Percentiles rank a stretch among this genome's conserved stretches.
These are phyloP conservation scores for Stachybotrys chartarum DNA, from an alignment of 2,329 filamentous ascomycete genomes.

Conservation along the genomic window DNA sequence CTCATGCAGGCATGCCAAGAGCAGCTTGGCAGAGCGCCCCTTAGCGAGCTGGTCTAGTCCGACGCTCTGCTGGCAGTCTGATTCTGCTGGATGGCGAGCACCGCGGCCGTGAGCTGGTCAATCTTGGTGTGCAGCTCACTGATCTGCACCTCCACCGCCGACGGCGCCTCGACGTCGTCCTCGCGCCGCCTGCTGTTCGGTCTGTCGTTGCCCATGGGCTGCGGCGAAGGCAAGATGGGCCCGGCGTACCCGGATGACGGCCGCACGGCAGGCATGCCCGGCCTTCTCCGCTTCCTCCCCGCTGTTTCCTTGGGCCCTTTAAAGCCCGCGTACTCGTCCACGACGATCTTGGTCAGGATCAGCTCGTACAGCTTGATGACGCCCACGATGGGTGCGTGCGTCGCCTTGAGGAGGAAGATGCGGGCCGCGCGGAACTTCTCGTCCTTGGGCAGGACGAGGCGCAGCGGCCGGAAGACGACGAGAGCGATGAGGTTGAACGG, in stretches of 20 bases:
- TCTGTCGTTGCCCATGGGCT: conserved; percentile 9
- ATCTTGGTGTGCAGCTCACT: conserved; percentile 50
- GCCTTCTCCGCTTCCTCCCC: conserved; percentile 10
- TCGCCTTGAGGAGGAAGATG: conserved; percentile 55
- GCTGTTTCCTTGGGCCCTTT: conserved; percentile 33
- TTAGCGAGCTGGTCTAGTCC: background rate
- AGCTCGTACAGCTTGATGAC: conserved; percentile 62
- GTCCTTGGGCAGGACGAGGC: conserved; percentile 59
- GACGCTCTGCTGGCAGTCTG: conserved; percentile 5
- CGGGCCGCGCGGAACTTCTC: conserved; percentile 54
- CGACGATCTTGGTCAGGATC: conserved; percentile 28
- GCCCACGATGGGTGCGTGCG: conserved; percentile 62
- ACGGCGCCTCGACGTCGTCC: conserved; percentile 31
- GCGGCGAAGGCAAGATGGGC: conserved; percentile 4
- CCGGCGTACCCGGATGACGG: conserved; percentile 7
- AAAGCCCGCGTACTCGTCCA: conserved; percentile 40
- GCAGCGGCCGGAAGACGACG: conserved; percentile 62
- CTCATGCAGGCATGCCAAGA: too few species aligned
- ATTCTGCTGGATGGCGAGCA: conserved; percentile 41
- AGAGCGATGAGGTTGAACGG: conserved; percentile 70
- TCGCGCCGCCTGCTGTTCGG: conserved; percentile 15
- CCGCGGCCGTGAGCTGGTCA: conserved; percentile 46
- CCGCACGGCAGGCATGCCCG: conserved; percentile 8
- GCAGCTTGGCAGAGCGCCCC: too few species aligned
- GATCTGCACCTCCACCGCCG: conserved; percentile 42